phyloP scores from a whole-genome alignment of 495 filamentous ascomycete genomes.

The Penicillium cosmopolitanum region DNA sequence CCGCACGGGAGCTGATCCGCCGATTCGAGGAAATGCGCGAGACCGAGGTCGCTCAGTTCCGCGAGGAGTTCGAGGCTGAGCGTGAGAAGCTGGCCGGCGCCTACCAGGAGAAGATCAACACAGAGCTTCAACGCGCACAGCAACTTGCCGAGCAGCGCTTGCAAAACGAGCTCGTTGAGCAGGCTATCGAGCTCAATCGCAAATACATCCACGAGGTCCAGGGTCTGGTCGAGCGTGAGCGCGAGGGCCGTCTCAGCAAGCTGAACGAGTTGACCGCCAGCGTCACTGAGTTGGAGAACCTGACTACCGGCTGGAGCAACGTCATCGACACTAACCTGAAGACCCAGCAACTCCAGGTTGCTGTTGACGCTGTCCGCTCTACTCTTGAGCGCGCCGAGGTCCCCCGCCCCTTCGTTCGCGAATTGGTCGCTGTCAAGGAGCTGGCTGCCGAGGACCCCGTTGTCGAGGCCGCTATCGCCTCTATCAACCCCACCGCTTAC shows the following conservation, averaged over 20 bases:
- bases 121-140: slow-evolving; percentile 72
- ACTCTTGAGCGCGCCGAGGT: slow-evolving; percentile 72
- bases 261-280: slow-evolving; percentile 76
- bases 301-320: slow-evolving; percentile 81
- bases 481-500: slow-evolving; percentile 92
- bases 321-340: slow-evolving; percentile 87
- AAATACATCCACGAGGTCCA: slow-evolving; percentile 78
- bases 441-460: slow-evolving; percentile 80
- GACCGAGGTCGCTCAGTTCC: slow-evolving; percentile 76
- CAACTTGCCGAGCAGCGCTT: slow-evolving; percentile 78
- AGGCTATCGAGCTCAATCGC: slow-evolving; percentile 84
- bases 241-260: slow-evolving; percentile 82
- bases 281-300: slow-evolving; percentile 78
- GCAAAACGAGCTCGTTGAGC: slow-evolving; percentile 85
- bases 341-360: slow-evolving; percentile 93
- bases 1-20: slow-evolving; percentile 74
- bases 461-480: slow-evolving; percentile 86
- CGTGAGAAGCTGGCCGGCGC: slow-evolving; percentile 71
- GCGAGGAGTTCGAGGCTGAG: slow-evolving; percentile 87
- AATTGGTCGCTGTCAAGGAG: slow-evolving; percentile 93
- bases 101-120: slow-evolving; percentile 78
- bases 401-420: slow-evolving; percentile 82
- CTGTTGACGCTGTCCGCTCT: slow-evolving; percentile 87
- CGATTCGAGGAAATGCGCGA: slow-evolving; percentile 72
- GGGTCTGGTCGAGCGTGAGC: slow-evolving; percentile 84